Base-by-base conservation (phyloP, 2,329 filamentous ascomycete species). In the Aspergillus hiratsukae region DNA sequence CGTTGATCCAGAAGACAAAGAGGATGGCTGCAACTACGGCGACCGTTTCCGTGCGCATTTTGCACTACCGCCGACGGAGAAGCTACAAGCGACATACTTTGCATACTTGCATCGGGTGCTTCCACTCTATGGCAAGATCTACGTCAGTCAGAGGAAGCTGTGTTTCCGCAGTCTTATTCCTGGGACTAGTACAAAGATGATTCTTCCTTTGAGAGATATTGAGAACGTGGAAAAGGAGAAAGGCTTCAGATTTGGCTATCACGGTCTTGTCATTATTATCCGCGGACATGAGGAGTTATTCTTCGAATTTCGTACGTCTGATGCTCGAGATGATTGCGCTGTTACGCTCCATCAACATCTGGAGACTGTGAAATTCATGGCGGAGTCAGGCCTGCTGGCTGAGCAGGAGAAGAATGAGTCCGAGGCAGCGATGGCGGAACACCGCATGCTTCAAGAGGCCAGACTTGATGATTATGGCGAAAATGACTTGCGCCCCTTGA, bases 161-260 rank as follows among this genome's bases (percentile, higher is more conserved):
- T 99, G 94, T 76, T 99, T 96, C 75, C 88, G 94, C 55, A 97
- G 92, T 69, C 78, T 97, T 52, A 79, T 97, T 37, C 91, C 90
- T 1, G 92, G 91, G 1, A 96, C 91, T 3, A 86, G 91, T 55
- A 97, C 93, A 0, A 97, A 97, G 75, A 80, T 97, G 63, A 92
- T 97, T 53, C 81, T 97, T 0, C 93, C 94, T 0, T 80, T 97
- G 53, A 91, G 87, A 66, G 92, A 97, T 66, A 88, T 97, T 51
- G 90, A 97, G 72, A 97, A 91, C 60, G 90, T 91, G 6, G 87
- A 93, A 66, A 97, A 96, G 74, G 92, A 97, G 72, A 96, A 94
- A 67, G 93, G 94, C 0, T 97, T 97, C 69, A 85, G 92, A 1
- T 89, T 96, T 66, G 90, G 91, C 6, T 97, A 96, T 65, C 88